phyloP scores from a whole-genome alignment of 331 rosid genomes.

The Dryas integrifolia region DNA sequence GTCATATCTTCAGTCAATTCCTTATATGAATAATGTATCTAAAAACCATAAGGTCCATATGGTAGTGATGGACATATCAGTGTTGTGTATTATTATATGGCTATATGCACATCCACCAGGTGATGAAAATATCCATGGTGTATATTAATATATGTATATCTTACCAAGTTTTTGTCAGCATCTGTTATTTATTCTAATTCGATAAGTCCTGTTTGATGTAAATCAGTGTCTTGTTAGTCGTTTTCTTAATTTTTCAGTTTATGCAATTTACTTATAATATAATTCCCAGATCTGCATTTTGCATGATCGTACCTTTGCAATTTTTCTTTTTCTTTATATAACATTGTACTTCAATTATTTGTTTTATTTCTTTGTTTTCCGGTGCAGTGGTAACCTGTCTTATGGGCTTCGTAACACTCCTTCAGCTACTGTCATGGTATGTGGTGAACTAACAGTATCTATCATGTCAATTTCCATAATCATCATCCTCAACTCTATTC shows the following conservation, averaged over 20 bases:
- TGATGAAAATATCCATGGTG: background rate
- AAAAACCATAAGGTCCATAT: background rate
- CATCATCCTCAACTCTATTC: conserved; percentile 4
- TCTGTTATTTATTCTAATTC: background rate
- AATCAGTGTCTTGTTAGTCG: background rate
- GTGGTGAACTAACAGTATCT: conserved; percentile 25
- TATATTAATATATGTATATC: background rate
- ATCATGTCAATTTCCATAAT: conserved; percentile 9
- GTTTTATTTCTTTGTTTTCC: conserved; percentile 22
- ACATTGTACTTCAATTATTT: conserved; percentile 15
- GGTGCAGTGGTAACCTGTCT: conserved; percentile 74
- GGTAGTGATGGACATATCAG: background rate
- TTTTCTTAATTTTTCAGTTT: background rate
- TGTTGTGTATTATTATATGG: background rate
- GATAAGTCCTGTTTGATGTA: conserved; percentile 6
- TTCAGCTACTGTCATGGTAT: conserved; percentile 65
- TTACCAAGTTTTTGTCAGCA: conserved; percentile 1
- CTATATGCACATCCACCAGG: too few relatives aligned
- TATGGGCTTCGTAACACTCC: conserved; percentile 80
- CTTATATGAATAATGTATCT: too few relatives aligned
- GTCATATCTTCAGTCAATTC: too few relatives aligned
- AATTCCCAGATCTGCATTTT: background rate
- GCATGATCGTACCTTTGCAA: background rate
- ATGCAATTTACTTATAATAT: background rate
- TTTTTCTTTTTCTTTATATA: background rate